phyloP scores from a whole-genome alignment of 2,329 filamentous ascomycete species.

The Ascochyta viciae-villosae region DNA sequence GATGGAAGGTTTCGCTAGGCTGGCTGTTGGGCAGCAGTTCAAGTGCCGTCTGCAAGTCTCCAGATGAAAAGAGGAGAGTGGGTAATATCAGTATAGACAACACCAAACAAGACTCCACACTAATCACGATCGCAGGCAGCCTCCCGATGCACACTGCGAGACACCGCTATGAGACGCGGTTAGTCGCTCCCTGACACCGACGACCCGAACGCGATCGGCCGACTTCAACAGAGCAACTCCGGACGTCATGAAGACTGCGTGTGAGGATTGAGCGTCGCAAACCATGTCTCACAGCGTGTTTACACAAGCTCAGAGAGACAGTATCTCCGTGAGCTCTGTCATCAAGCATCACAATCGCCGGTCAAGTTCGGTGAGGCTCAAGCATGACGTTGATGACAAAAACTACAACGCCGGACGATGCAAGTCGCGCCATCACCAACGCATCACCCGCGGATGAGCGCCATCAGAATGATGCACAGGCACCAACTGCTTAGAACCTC shows the following conservation, averaged over 20 bases:
- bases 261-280: background rate
- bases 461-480: conserved; percentile 17
- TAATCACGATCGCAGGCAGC: conserved; percentile 19
- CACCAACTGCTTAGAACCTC: conserved; percentile 3
- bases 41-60: conserved; percentile 8
- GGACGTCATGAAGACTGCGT: background rate
- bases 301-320: background rate
- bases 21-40: conserved; percentile 2
- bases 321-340: conserved; percentile 4
- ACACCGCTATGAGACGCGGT: conserved; percentile 14
- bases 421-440: conserved; percentile 17
- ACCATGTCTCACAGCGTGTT: background rate
- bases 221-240: conserved; percentile 3
- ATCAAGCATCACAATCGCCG: conserved; percentile 4
- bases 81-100: conserved; percentile 15
- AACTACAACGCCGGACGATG: conserved; percentile 7
- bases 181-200: conserved; percentile 11
- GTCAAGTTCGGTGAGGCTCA: conserved; percentile 15
- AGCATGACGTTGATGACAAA: conserved; percentile 21
- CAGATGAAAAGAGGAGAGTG: conserved; percentile 16
- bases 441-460: conserved; percentile 14
- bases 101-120: conserved; percentile 10
- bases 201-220: conserved; percentile 17
- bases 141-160: conserved; percentile 15
- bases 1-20: conserved; percentile 9